Conservation (phyloP, 768 basidiomycete genomes). For the Leccinum olivaceopallidum region DNA sequence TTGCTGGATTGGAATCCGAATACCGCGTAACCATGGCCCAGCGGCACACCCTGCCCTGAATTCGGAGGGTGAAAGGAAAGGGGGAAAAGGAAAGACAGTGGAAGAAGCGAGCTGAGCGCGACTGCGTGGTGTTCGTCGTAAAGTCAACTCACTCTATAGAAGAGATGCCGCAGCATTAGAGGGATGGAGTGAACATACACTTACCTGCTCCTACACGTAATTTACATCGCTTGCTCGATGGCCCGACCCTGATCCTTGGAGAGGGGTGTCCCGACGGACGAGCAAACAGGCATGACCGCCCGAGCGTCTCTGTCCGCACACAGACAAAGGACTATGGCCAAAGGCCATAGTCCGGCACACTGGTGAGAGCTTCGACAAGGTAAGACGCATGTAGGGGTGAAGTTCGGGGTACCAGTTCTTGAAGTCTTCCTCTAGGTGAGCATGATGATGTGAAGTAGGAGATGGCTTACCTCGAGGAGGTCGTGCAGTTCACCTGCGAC, state of each 20-base stretch:
- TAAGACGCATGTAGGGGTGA: constrained; percentile 85
- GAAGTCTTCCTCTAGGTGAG: constrained; percentile 55
- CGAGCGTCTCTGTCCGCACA: no score
- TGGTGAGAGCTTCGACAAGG: constrained; percentile 97
- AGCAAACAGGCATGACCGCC: no score
- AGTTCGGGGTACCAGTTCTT: constrained; percentile 75
- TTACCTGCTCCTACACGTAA: no score
- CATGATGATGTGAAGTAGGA: not conserved
- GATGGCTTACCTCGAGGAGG: constrained; percentile 63
- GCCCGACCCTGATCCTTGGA: no score
- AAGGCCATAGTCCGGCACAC: constrained; percentile 44
- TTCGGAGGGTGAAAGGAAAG: not conserved
- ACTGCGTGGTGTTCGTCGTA: no score
- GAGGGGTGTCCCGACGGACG: no score
- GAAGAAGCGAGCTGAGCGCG: no score
- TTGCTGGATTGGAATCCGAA: not conserved
- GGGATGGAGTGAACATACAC: no score
- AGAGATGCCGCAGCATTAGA: no score
- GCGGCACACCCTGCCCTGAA: not conserved
- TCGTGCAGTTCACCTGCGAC: constrained; percentile 72
- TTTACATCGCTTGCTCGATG: no score
- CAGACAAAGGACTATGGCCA: no score
- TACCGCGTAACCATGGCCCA: not conserved
- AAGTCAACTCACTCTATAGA: no score
- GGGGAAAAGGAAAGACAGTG: not conserved